Evolutionary conservation across 345 rosid species (phyloP), one percentile per base, ranked within the genome.

Genomic region (Citrus inodora): DNA sequence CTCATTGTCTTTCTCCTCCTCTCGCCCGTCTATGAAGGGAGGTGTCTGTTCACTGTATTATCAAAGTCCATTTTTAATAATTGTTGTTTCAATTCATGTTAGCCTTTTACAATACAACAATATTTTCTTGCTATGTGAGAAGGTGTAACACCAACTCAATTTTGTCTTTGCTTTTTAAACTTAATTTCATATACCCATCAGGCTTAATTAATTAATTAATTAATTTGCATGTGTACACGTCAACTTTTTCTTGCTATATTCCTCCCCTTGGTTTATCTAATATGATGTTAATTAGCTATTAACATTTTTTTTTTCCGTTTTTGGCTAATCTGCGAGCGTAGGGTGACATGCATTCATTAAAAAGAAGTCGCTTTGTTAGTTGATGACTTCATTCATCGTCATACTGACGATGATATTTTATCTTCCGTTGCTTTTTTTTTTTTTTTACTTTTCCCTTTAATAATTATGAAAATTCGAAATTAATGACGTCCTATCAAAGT

Each of bases 11-110:
- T 32, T 60, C 61, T 66, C 60, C 63, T 61, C 76, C 66, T 46
- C 51, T 56, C 78, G 75, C 87, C 83, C 82, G 81, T 80, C 67
- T 46, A 66, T 51, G 81, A 71, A 53, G 85, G 81, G 69, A 85
- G 77, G 28, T 74, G 83, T 70, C 81, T 37, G 61, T 67, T 38
- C 67, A 35, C 30, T 69, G 2, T 58, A 24, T n/a, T 56, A 14
- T 48, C 48, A 22, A 7, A 55, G 11, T 8, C n/a, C 13, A 14
- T 33, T 74, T 73, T 77, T 30, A 4, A 27, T 79, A 24, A 14
- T 59, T 64, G 9, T 78, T 53, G 14, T 1, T 62, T 62, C 70
- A 46, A 14, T 68, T 30, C 13, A 16, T 58, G 72, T 69, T 63
- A 63, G 21, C 55, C 73, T 82, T 78, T 74, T 70, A 3, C n/a